These are phyloP conservation scores for Blastocystis sp. DNA, from an alignment of 352 stramenopile genomes.

Conservation along the genomic window DNA sequence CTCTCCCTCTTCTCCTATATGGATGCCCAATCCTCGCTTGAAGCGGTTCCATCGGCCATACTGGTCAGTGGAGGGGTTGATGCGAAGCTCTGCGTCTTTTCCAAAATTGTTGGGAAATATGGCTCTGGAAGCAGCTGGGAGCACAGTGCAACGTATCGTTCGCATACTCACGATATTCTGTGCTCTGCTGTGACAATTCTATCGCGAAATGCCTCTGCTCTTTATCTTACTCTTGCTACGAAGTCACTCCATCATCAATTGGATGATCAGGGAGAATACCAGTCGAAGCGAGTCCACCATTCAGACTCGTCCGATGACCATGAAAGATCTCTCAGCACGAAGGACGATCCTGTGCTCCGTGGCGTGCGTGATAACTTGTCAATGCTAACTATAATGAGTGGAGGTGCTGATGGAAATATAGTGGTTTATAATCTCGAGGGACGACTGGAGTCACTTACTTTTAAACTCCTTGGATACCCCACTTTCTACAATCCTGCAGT, in stretches of 20 bases:
- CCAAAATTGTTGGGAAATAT: background rate
- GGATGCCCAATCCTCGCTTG: background rate
- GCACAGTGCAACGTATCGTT: background rate
- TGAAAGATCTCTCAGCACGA: too few relatives aligned
- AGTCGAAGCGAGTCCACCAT: background rate
- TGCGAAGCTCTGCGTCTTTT: slow-evolving; percentile 2
- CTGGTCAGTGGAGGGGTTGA: background rate
- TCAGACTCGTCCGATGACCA: background rate
- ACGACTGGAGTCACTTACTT: background rate
- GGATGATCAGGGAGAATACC: background rate
- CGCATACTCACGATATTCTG: slow-evolving; percentile 21
- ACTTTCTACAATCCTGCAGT: background rate
- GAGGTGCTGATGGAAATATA: background rate
- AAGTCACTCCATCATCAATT: background rate
- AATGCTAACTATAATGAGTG: background rate
- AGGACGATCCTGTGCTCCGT: background rate
- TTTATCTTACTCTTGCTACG: background rate
- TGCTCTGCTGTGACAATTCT: background rate
- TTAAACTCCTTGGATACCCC: background rate
- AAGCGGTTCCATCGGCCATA: background rate
- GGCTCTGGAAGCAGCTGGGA: background rate
- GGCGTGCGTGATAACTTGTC: background rate
- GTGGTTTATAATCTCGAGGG: background rate
- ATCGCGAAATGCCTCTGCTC: background rate
- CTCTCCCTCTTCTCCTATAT: background rate